Percentiles rank a stretch among this genome's conserved stretches.
Evolutionary conservation across 2,329 filamentous ascomycete genomes (phyloP).

Genomic region (Nothophoma quercina): DNA sequence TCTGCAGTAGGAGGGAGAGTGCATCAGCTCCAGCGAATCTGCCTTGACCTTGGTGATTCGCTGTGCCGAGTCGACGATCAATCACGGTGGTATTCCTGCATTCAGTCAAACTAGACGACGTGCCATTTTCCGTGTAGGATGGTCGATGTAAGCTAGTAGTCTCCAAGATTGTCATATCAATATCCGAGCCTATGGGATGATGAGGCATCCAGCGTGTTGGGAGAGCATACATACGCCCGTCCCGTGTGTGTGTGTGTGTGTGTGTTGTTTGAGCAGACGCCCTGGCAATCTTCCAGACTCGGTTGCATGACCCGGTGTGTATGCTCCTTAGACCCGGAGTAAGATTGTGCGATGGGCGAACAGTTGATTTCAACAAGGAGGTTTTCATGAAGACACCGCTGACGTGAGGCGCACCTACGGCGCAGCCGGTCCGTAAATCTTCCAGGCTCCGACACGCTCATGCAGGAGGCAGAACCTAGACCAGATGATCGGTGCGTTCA

Average conservation of each 20-base stretch:
- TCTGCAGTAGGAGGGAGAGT: neutral
- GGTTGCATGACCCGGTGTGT: neutral
- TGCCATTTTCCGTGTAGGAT: neutral
- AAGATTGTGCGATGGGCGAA: neutral
- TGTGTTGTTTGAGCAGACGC: neutral
- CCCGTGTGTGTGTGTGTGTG: neutral
- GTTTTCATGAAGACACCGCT: neutral
- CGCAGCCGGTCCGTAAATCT: neutral
- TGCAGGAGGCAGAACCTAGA: constrained; percentile 3
- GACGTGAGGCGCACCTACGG: constrained; percentile 1
- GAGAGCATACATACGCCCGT: neutral
- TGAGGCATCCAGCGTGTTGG: constrained; percentile 2
- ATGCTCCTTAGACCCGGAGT: neutral
- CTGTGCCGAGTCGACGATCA: neutral
- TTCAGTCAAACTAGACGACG: neutral
- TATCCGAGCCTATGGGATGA: neutral
- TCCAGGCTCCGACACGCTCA: neutral
- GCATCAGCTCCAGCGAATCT: neutral
- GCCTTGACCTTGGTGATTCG: neutral
- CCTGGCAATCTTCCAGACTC: neutral
- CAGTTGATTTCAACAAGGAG: neutral
- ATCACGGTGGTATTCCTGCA: constrained; percentile 11
- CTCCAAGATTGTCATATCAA: neutral
- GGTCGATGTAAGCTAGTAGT: constrained; percentile 3
- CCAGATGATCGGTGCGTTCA: constrained; percentile 5